Evolutionary conservation across 225 moss, liverwort and hornwort species (phyloP).

Genomic region (Rhytidiadelphus loreus): DNA sequence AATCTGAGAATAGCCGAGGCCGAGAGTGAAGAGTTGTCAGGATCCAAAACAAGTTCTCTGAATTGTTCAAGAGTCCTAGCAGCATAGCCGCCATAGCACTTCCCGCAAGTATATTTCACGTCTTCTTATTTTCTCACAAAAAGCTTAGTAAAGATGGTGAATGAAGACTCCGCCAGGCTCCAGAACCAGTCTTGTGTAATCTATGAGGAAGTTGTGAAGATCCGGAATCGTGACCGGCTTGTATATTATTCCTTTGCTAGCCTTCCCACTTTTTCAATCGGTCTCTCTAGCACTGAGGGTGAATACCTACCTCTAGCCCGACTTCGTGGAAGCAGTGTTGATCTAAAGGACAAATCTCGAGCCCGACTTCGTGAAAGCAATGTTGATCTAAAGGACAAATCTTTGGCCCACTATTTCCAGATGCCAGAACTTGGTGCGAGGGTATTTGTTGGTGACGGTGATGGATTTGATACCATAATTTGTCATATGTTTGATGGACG

Average conservation of each 20-base stretch:
- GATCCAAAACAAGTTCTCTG: background rate
- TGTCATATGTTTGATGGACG: background rate
- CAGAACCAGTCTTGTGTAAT: background rate
- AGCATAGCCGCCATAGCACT: background rate
- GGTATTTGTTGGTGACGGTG: background rate
- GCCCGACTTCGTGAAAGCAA: background rate
- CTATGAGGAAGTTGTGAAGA: background rate
- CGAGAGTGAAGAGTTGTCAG: background rate
- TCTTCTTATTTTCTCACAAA: background rate
- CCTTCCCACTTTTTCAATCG: background rate
- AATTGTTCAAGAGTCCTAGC: background rate
- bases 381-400: background rate
- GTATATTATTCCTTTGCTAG: background rate
- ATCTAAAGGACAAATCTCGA: background rate
- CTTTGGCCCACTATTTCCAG: background rate
- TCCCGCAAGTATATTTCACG: background rate
- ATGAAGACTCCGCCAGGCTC: background rate
- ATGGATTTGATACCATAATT: background rate
- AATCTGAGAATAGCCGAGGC: background rate
- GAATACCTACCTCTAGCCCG: background rate
- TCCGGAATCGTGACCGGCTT: fast-evolving
- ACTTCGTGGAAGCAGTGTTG: background rate
- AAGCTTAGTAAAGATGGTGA: background rate
- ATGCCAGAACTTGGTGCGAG: background rate
- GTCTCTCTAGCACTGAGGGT: background rate